A percentile compares a stretch with the other conserved stretches of the same genome.
Evolutionary conservation across 768 basidiomycete species (phyloP).

Genomic region (Tulasnella sp.): DNA sequence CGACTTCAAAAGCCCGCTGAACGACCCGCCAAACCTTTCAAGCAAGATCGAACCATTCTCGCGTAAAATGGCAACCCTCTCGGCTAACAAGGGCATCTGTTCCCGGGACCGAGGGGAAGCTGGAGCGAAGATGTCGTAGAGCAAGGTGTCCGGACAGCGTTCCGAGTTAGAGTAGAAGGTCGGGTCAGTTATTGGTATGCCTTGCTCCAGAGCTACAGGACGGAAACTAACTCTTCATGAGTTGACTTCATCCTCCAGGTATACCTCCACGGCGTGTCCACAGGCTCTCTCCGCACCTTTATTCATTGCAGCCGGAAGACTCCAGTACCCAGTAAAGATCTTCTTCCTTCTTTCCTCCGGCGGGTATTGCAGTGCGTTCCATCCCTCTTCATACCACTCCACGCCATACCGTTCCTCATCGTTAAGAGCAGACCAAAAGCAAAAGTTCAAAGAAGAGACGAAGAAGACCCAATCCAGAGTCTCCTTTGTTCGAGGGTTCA

Average conservation of each 20-base stretch:
- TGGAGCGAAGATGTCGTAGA: slow-evolving; percentile 59
- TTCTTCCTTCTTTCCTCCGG: slow-evolving; percentile 29
- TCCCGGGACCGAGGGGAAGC: slow-evolving; percentile 49
- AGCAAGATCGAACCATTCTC: slow-evolving; percentile 65
- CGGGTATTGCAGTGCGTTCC: slow-evolving; percentile 32
- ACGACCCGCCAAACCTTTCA: slow-evolving; percentile 64
- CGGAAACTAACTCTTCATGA: no score
- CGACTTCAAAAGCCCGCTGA: slow-evolving; percentile 49
- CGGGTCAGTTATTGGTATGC: slow-evolving; percentile 70
- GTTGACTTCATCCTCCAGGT: not conserved
- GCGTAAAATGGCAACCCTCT: slow-evolving; percentile 69
- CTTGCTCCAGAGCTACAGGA: slow-evolving; percentile 56
- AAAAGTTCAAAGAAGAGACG: slow-evolving; percentile 77
- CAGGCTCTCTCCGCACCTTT: slow-evolving; percentile 49
- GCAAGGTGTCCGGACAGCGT: slow-evolving; percentile 58
- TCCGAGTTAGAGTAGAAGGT: slow-evolving; percentile 61
- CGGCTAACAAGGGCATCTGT: slow-evolving; percentile 52
- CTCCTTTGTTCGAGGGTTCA: slow-evolving; percentile 43
- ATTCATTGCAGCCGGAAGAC: slow-evolving; percentile 72
- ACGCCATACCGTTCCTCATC: slow-evolving; percentile 56
- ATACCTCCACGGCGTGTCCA: no score
- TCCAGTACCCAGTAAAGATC: slow-evolving; percentile 79
- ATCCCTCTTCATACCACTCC: slow-evolving; percentile 55
- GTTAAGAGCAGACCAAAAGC: slow-evolving; percentile 74
- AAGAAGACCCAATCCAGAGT: slow-evolving; percentile 82